These are phyloP conservation scores for Sungouiella thailandica DNA, from an alignment of 805 yeast species.

Conservation along the genomic window DNA sequence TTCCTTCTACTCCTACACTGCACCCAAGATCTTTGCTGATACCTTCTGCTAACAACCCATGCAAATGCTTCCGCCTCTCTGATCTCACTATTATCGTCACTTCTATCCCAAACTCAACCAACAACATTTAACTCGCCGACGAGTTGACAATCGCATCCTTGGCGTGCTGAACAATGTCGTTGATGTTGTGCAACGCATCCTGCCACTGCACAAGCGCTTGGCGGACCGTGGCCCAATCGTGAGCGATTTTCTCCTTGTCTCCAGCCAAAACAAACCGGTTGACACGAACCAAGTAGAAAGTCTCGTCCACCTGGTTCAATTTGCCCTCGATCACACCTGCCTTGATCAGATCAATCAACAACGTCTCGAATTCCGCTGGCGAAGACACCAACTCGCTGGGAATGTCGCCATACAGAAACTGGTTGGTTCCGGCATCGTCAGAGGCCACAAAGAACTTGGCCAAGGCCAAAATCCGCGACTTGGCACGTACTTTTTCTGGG, in stretches of 20 bases:
- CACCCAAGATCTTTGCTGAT: too few relatives aligned
- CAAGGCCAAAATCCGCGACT: conserved; percentile 37
- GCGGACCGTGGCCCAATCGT: conserved; percentile 34
- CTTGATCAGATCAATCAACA: conserved; percentile 38
- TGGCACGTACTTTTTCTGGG: conserved; percentile 24
- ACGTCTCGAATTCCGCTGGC: conserved; percentile 31
- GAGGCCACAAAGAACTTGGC: conserved; percentile 31
- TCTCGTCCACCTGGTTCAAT: conserved; percentile 38
- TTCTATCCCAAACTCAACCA: too few relatives aligned
- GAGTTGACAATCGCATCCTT: conserved; percentile 39
- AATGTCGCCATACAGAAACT: conserved; percentile 33
- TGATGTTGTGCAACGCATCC: conserved; percentile 35
- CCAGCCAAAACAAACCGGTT: conserved; percentile 38
- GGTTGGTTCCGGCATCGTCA: conserved; percentile 19
- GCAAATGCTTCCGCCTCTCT: too few relatives aligned
- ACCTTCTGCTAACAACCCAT: too few relatives aligned
- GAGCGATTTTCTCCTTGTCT: conserved; percentile 23
- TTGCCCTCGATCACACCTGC: conserved; percentile 43
- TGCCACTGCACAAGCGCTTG: conserved; percentile 35
- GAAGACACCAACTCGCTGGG: conserved; percentile 26
- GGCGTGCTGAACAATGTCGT: conserved; percentile 36
- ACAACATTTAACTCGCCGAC: too few relatives aligned
- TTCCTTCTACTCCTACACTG: too few relatives aligned
- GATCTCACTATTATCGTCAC: too few relatives aligned
- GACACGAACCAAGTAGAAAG: conserved; percentile 37